These are phyloP conservation scores for Cyathus striatus DNA, from an alignment of 768 basidiomycete species.

Conservation along the genomic window DNA sequence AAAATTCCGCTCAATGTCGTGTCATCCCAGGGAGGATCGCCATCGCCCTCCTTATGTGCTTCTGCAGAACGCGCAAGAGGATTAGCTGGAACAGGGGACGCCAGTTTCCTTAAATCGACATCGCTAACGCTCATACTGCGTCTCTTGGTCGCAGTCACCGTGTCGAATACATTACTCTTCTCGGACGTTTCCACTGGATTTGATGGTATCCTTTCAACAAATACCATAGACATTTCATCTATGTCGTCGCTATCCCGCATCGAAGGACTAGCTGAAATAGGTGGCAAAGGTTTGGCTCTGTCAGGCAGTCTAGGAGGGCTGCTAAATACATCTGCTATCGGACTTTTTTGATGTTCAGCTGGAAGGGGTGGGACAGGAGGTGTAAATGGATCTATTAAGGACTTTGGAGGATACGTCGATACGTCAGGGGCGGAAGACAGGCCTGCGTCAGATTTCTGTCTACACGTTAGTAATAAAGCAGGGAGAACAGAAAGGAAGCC, in stretches of 20 bases:
- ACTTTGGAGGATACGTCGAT: conserved; percentile 32
- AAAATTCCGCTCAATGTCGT: conserved; percentile 57
- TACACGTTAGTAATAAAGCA: conserved; percentile 11
- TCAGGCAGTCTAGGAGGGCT: conserved; percentile 24
- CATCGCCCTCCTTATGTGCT: conserved; percentile 7
- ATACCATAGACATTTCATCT: conserved; percentile 54
- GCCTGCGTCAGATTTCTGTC: conserved; percentile 52
- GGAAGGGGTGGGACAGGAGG: conserved; percentile 54
- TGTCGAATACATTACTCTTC: conserved; percentile 19
- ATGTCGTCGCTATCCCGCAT: conserved; percentile 33
- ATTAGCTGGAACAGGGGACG: conserved; percentile 27
- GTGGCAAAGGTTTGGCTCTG: conserved; percentile 61
- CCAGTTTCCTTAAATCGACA: conserved; percentile 46
- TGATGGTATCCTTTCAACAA: conserved; percentile 41
- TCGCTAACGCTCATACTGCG: conserved; percentile 74
- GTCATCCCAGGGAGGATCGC: conserved; percentile 24
- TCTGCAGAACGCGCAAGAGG: conserved; percentile 22
- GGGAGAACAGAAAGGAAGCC: conserved; percentile 11
- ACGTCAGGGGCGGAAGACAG: conserved; percentile 21
- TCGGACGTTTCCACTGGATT: conserved; percentile 23
- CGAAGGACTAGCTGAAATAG: conserved; percentile 35
- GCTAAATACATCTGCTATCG: conserved; percentile 48
- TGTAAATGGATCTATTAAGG: conserved; percentile 38
- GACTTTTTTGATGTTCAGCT: conserved; percentile 28
- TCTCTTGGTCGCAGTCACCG: conserved; percentile 37